Evolutionary conservation across 2,329 filamentous ascomycete species (phyloP).

Genomic region (Coniella vitis): DNA sequence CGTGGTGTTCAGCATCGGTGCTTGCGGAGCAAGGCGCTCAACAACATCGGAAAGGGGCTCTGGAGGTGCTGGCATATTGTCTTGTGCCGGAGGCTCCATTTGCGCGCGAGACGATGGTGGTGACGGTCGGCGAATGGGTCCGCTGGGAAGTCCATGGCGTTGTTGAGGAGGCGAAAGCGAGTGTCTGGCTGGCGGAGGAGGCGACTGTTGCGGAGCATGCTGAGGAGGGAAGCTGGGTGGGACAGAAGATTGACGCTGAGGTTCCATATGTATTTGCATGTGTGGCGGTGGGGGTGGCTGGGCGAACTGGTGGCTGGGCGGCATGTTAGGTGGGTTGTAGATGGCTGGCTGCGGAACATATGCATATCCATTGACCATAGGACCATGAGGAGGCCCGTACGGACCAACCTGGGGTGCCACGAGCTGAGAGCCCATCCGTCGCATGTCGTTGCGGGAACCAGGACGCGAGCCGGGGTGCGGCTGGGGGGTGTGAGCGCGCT

Average conservation of each 20-base stretch:
- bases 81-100: slow-evolving; percentile 37
- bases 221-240: slow-evolving; percentile 60
- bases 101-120: slow-evolving; percentile 44
- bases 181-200: slow-evolving; percentile 39
- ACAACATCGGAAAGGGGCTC: slow-evolving; percentile 39
- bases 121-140: slow-evolving; percentile 41
- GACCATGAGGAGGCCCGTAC: slow-evolving; percentile 32
- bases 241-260: slow-evolving; percentile 58
- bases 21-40: slow-evolving; percentile 33
- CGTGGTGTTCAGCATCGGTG: slow-evolving; percentile 44
- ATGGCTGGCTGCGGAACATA: slow-evolving; percentile 84
- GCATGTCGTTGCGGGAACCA: slow-evolving; percentile 71
- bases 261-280: slow-evolving; percentile 68
- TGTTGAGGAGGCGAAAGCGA: slow-evolving; percentile 56
- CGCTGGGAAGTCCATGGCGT: slow-evolving; percentile 41
- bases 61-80: slow-evolving; percentile 45
- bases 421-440: slow-evolving; percentile 68
- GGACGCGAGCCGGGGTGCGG: slow-evolving; percentile 69
- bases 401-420: slow-evolving; percentile 56
- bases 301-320: slow-evolving; percentile 31
- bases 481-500: slow-evolving; percentile 74
- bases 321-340: slow-evolving; percentile 58
- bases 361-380: slow-evolving; percentile 59
- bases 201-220: slow-evolving; percentile 47
- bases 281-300: slow-evolving; percentile 34